phyloP scores from a whole-genome alignment of 306 rosid genomes.

The Bauhinia variegata region DNA sequence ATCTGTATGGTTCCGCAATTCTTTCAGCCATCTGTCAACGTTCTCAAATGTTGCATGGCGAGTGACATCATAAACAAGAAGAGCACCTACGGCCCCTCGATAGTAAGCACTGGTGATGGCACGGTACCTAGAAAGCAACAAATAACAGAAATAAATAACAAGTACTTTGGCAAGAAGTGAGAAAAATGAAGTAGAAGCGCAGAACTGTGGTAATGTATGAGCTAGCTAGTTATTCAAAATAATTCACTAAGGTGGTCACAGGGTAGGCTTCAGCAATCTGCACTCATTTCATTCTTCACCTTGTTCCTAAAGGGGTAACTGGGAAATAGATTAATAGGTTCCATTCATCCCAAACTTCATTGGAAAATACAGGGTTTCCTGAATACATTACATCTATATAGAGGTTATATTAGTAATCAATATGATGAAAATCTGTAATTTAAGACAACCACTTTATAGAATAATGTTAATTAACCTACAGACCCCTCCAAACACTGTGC shows the following conservation, averaged over 20 bases:
- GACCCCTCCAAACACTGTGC: too few relatives aligned
- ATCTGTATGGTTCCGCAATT: conserved; percentile 71
- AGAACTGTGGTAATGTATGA: not conserved
- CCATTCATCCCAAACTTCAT: not conserved
- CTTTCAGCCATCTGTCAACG: conserved; percentile 75
- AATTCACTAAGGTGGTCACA: not conserved
- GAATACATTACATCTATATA: too few relatives aligned
- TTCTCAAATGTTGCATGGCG: conserved; percentile 73
- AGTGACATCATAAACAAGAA: conserved; percentile 72
- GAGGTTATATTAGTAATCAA: not conserved
- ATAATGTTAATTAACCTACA: too few relatives aligned
- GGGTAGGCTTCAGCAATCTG: too few relatives aligned
- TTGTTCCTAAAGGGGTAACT: not conserved
- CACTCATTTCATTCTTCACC: not conserved
- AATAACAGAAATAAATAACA: not conserved
- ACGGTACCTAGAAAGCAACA: conserved; percentile 55
- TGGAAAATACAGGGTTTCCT: too few relatives aligned
- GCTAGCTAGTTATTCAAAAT: not conserved
- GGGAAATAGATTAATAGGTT: not conserved
- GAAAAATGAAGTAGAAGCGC: not conserved
- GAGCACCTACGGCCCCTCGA: conserved; percentile 77
- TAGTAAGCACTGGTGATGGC: conserved; percentile 80
- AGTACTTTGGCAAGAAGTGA: not conserved
- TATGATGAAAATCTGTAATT: not conserved
- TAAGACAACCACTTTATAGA: not conserved